phyloP scores from a whole-genome alignment of 1,139 yeast genomes.

The Kurtzmaniella quercitrusa region DNA sequence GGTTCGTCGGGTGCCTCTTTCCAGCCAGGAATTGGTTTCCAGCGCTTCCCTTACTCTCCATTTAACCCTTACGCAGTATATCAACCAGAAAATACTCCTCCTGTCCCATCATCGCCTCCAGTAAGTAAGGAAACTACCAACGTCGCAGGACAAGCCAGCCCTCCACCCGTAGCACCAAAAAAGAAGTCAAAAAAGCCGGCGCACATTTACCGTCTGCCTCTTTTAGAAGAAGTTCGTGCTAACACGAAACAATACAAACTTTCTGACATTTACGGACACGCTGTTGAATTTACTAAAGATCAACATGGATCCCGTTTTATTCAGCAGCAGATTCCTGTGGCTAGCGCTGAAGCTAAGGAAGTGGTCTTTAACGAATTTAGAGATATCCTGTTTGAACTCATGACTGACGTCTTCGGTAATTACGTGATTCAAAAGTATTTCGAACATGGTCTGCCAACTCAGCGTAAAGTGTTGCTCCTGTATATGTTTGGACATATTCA shows the following conservation, averaged over 20 bases:
- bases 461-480: slow-evolving; percentile 65
- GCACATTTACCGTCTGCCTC: slow-evolving; percentile 68
- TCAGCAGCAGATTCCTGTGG: slow-evolving; percentile 75
- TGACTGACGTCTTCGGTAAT: slow-evolving; percentile 97
- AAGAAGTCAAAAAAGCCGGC: slow-evolving; percentile 14
- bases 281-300: slow-evolving; percentile 89
- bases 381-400: slow-evolving; percentile 69
- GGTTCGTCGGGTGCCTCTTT: slow-evolving; percentile 5
- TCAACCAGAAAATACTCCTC: slow-evolving; percentile 16
- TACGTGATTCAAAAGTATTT: slow-evolving; percentile 94
- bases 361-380: slow-evolving; percentile 80
- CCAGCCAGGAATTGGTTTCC: slow-evolving; percentile 38
- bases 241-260: slow-evolving; percentile 62
- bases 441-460: slow-evolving; percentile 73
- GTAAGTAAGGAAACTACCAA: slow-evolving; percentile 1
- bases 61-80: slow-evolving; percentile 48
- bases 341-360: slow-evolving; percentile 70
- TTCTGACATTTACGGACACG: slow-evolving; percentile 80
- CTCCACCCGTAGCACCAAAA: slow-evolving; percentile 10
- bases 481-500: slow-evolving; percentile 77
- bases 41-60: slow-evolving; percentile 44
- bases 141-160: slow-evolving; percentile 2
- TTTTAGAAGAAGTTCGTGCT: slow-evolving; percentile 81
- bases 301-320: slow-evolving; percentile 97
- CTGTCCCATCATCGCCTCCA: slow-evolving; percentile 22